Evolutionary conservation across 164 flowering plant species (phyloP).

Genomic region (Tinospora cordifolia): DNA sequence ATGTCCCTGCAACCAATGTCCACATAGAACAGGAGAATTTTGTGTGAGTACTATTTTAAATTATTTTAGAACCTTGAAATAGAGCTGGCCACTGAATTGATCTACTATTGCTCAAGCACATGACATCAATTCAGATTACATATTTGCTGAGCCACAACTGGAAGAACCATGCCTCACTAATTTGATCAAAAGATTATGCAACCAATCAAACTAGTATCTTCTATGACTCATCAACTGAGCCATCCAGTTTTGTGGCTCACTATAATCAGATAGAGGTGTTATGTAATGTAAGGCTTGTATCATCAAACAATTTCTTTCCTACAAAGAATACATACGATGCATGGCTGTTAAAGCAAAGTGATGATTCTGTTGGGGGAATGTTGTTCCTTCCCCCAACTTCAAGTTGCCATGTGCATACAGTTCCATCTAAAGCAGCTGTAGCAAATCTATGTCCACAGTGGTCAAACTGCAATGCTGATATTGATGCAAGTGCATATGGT

Average conservation of each 20-base stretch:
- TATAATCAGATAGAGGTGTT: not conserved
- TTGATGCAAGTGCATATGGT: conserved; percentile 88
- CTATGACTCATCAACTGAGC: not conserved
- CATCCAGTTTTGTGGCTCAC: not conserved
- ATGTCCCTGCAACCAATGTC: conserved; percentile 60
- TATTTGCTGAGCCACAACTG: not conserved
- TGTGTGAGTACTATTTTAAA: not conserved
- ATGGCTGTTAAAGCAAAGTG: conserved; percentile 68
- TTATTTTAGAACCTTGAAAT: not conserved
- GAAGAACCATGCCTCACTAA: not conserved
- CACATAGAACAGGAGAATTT: not conserved
- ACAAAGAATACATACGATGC: conserved; percentile 60
- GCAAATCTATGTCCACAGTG: conserved; percentile 88
- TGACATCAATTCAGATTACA: not conserved
- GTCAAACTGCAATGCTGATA: conserved; percentile 84
- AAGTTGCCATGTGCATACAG: conserved; percentile 97
- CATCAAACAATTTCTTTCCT: not conserved
- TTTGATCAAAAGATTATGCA: not conserved
- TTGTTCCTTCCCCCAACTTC: conserved; percentile 96
- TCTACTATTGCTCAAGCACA: not conserved
- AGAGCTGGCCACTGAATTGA: not conserved
- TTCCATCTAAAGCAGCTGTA: conserved; percentile 86
- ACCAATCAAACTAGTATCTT: not conserved
- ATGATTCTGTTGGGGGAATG: conserved; percentile 75
- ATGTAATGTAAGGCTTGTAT: not conserved